Evolutionary conservation across 208 protist species (phyloP).

Genomic region (Angomonas ambiguus): DNA sequence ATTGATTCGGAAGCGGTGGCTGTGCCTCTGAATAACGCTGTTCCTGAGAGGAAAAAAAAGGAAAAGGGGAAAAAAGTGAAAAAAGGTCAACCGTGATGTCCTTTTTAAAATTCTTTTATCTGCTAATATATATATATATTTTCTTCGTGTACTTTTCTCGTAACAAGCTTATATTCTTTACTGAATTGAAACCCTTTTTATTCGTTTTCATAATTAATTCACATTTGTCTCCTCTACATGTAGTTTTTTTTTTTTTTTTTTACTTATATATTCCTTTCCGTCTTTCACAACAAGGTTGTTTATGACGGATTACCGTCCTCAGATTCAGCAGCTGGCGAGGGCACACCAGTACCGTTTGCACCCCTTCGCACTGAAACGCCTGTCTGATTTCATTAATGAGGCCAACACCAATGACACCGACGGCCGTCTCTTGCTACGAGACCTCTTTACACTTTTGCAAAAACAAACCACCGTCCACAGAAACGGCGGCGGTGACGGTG

Average conservation of each 20-base stretch:
- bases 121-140: not conserved
- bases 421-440: slow-evolving; percentile 47
- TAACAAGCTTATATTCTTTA: not conserved
- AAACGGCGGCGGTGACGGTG: slow-evolving; percentile 12
- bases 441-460: slow-evolving; percentile 66
- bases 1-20: slow-evolving; percentile 30
- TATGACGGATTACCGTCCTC: slow-evolving; percentile 45
- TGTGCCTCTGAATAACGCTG: slow-evolving; percentile 16
- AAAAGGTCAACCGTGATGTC: not conserved
- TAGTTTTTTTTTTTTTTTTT: not conserved
- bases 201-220: slow-evolving; percentile 5
- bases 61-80: not conserved
- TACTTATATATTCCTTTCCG: not conserved
- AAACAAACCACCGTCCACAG: slow-evolving; percentile 30
- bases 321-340: slow-evolving; percentile 64
- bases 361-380: slow-evolving; percentile 60
- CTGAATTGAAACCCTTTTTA: not conserved
- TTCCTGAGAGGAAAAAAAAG: slow-evolving; percentile 16
- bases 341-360: slow-evolving; percentile 76
- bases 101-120: not conserved
- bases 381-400: slow-evolving; percentile 51
- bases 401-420: slow-evolving; percentile 29
- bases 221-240: not conserved
- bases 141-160: too few species aligned
- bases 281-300: not conserved